A percentile compares a stretch with the other conserved stretches of the same genome.
Conservation (phyloP, 1,284 basidiomycete species). For the Phenoliferia sp. region DNA sequence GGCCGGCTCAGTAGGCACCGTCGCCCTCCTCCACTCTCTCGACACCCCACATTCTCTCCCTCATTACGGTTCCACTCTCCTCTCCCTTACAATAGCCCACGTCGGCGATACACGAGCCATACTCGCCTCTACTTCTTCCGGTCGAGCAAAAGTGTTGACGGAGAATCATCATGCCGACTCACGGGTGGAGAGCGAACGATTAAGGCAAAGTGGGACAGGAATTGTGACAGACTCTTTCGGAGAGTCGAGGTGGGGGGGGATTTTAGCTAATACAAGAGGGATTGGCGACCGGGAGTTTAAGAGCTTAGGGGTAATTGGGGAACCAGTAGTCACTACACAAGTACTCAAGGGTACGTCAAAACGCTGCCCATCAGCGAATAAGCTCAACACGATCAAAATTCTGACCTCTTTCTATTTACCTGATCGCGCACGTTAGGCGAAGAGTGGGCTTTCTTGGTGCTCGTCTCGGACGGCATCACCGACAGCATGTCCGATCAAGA, state of each 20-base stretch:
- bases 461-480: constrained; percentile 70
- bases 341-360: constrained; percentile 62
- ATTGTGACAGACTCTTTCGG: constrained; percentile 93
- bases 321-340: constrained; percentile 82
- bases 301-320: constrained; percentile 83
- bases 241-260: constrained; percentile 87
- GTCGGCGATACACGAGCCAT: constrained; percentile 75
- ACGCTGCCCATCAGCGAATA: no score
- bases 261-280: constrained; percentile 86
- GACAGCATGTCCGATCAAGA: constrained; percentile 89
- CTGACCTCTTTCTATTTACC: background rate
- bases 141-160: constrained; percentile 23
- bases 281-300: constrained; percentile 90
- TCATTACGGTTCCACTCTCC: constrained; percentile 40
- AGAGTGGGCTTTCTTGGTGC: constrained; percentile 35
- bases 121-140: constrained; percentile 21
- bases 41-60: constrained; percentile 51
- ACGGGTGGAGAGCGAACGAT: constrained; percentile 71
- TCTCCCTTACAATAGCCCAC: constrained; percentile 71
- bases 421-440: constrained; percentile 7
- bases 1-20: constrained; percentile 80
- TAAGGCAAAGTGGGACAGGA: constrained; percentile 78
- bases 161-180: constrained; percentile 83
- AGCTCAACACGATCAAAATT: no score
- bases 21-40: constrained; percentile 81